Base-by-base conservation (phyloP, 192 early-diverging fungal species). In the Gaertneriomyces sp. region DNA sequence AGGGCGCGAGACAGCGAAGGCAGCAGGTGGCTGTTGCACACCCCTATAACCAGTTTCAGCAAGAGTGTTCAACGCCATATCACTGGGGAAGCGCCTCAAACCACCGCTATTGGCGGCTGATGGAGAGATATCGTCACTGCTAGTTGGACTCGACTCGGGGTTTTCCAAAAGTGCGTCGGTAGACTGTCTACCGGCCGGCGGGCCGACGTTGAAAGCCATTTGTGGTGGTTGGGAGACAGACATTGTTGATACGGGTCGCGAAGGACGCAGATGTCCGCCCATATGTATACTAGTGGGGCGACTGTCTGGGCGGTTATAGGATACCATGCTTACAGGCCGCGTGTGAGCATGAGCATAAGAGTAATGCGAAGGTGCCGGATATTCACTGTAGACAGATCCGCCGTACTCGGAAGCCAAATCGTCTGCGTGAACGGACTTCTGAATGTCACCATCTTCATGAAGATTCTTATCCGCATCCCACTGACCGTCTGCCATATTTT, bases 321-420 rank as follows among this genome's bases (percentile, higher is more conserved):
- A 33, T 33, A 33, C 25, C 25, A 33, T 33, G 25, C 25, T 33
- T 33, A 33, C 25, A 33, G 25, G 25, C 25, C 25, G 25, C 25
- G 25, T 33, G 25, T 33, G 25, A 33, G 25, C 25, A 33, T 33
- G 49, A 4, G 49, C 49, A 51, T 20, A 17, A 33, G 2, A 5
- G 14, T 38, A 14, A 4, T 39, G 20, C 12, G 20, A 16, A 56
- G 17, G 39, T 38, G 14, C 54, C 12, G 38, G 12, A 14, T 39
- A 14, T 16, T 14, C 12, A 38, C 54, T 39, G 20, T 51, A 17
- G 5, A 17, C 49, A 51, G 49, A 51, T 3, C 19, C 54, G 38
- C 68, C 53, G 60, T 62, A 61, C 25, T 60, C 66, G 10, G 58
- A 68, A 10, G 11, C 16, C 53, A n/a, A 12, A 25, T 42, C 19